These are phyloP conservation scores for Epichloe gansuensis DNA, from an alignment of 2,329 filamentous ascomycete genomes.

Conservation along the genomic window DNA sequence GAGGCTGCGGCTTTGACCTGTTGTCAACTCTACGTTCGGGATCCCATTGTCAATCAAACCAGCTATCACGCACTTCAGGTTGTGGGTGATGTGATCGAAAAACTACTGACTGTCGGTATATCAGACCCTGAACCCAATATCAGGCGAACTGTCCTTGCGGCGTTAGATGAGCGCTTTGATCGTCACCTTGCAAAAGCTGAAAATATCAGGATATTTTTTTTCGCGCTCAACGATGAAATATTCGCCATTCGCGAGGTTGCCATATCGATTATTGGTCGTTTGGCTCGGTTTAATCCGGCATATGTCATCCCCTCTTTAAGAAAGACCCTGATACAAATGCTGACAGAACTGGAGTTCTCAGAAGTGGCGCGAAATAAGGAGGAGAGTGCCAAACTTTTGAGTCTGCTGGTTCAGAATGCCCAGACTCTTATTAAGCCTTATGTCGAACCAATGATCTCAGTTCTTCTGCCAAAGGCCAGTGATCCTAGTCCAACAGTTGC, in stretches of 20 bases:
- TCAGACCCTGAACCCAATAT: slow-evolving; percentile 86
- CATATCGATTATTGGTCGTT: slow-evolving; percentile 87
- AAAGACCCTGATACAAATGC: slow-evolving; percentile 88
- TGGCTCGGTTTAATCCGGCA: slow-evolving; percentile 84
- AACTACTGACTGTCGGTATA: slow-evolving; percentile 84
- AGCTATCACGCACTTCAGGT: slow-evolving; percentile 95
- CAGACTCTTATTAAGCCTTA: slow-evolving; percentile 91
- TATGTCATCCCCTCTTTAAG: slow-evolving; percentile 94
- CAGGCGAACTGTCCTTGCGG: slow-evolving; percentile 72
- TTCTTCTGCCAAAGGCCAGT: slow-evolving; percentile 82
- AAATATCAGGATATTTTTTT: slow-evolving; percentile 89
- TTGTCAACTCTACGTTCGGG: slow-evolving; percentile 91
- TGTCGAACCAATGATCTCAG: slow-evolving; percentile 89
- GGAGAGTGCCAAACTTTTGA: slow-evolving; percentile 87
- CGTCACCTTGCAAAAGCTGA: slow-evolving; percentile 94
- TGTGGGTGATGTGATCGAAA: slow-evolving; percentile 95
- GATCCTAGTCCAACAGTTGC: slow-evolving; percentile 80
- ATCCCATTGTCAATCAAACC: slow-evolving; percentile 95
- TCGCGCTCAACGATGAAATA: slow-evolving; percentile 88
- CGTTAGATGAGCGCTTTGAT: slow-evolving; percentile 87
- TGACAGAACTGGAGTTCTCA: slow-evolving; percentile 93
- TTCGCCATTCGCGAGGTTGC: slow-evolving; percentile 89
- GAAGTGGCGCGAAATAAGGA: slow-evolving; percentile 91
- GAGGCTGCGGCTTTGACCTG: slow-evolving; percentile 93
- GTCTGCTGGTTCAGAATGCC: slow-evolving; percentile 83